Evolutionary conservation across 495 filamentous ascomycete genomes (phyloP).

Genomic region (Penicillium angulare): DNA sequence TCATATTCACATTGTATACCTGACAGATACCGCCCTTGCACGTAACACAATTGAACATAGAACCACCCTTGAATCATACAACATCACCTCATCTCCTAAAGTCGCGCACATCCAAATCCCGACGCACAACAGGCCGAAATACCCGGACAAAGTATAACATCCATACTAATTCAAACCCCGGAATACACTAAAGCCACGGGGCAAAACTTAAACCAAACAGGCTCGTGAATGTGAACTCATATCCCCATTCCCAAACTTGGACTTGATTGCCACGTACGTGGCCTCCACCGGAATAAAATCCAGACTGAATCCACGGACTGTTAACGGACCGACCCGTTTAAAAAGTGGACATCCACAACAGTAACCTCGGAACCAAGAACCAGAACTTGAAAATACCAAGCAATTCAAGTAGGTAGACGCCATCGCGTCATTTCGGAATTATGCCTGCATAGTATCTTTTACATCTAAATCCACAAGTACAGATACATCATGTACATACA

Average conservation of each 20-base stretch:
- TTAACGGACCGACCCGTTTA: slow-evolving; percentile 27
- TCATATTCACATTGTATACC: neutral
- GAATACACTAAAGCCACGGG: too few relatives aligned
- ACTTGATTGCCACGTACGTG: slow-evolving; percentile 1
- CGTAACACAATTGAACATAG: neutral
- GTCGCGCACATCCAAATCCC: neutral
- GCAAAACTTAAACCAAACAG: too few relatives aligned
- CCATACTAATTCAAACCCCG: too few relatives aligned
- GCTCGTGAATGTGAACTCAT: too few relatives aligned
- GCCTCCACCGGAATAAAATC: neutral
- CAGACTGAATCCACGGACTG: neutral
- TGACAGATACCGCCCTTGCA: too few relatives aligned
- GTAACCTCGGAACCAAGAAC: too few relatives aligned
- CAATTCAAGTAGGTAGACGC: neutral
- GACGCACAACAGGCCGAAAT: too few relatives aligned
- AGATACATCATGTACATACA: too few relatives aligned
- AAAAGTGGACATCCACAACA: neutral
- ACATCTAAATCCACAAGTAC: too few relatives aligned
- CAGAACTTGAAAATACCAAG: too few relatives aligned
- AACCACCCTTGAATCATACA: neutral
- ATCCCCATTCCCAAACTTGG: too few relatives aligned
- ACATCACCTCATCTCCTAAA: neutral
- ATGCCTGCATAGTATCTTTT: too few relatives aligned
- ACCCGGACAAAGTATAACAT: neutral
- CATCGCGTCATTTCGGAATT: neutral